phyloP scores from a whole-genome alignment of 129 eudicot species.

The Tagetes patula region DNA sequence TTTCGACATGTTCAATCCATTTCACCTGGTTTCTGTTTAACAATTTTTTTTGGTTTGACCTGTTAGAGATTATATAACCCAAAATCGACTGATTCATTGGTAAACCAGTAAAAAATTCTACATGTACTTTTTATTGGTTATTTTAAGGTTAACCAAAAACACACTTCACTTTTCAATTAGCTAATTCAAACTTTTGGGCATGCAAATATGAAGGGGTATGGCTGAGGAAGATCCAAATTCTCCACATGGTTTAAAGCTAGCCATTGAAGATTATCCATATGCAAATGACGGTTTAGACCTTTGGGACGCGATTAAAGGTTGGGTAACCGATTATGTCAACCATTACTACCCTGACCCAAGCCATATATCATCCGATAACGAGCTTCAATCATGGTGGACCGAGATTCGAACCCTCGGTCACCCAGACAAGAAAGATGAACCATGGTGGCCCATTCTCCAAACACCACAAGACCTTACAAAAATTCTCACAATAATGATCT shows the following conservation, averaged over 20 bases:
- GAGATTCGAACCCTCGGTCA: slow-evolving; percentile 75
- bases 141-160: background rate
- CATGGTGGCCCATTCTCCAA: slow-evolving; percentile 86
- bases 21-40: background rate
- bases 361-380: slow-evolving; percentile 46
- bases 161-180: background rate
- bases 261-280: slow-evolving; percentile 80
- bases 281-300: slow-evolving; percentile 78
- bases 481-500: slow-evolving; percentile 62
- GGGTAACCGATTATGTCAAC: slow-evolving; percentile 72
- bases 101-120: background rate
- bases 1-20: background rate
- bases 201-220: slow-evolving; percentile 50
- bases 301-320: slow-evolving; percentile 67
- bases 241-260: slow-evolving; percentile 75
- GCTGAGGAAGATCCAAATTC: slow-evolving; percentile 79
- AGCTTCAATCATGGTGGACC: slow-evolving; percentile 88
- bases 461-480: slow-evolving; percentile 55
- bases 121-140: background rate
- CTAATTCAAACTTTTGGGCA: background rate
- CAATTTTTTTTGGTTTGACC: background rate
- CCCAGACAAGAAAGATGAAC: slow-evolving; percentile 77
- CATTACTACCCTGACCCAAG: slow-evolving; percentile 54
- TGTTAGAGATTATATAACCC: background rate
- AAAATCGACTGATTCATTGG: background rate